Evolutionary conservation across 441 rosid genomes (phyloP).

Genomic region (Erysimum cheiri): DNA sequence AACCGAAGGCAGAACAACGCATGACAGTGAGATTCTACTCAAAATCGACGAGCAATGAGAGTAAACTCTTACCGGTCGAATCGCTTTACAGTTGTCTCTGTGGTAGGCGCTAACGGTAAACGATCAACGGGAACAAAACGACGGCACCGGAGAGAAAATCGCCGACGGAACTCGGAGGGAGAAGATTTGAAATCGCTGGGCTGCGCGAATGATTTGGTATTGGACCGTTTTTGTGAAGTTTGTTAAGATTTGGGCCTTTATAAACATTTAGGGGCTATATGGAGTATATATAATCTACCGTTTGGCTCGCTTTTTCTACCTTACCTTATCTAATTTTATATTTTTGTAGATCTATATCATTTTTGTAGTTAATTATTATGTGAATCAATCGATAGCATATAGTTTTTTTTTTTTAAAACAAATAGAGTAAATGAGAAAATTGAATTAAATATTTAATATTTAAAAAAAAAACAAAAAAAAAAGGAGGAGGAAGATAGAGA

Average conservation of each 20-base stretch:
- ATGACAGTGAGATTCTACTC: constrained; percentile 34
- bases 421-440: background rate
- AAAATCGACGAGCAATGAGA: background rate
- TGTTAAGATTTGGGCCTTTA: constrained; percentile 15
- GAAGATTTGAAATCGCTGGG: constrained; percentile 35
- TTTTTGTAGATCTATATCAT: background rate
- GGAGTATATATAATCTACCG: background rate
- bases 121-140: constrained; percentile 25
- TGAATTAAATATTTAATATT: background rate
- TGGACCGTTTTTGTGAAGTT: constrained; percentile 14
- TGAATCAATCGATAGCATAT: too few relatives aligned
- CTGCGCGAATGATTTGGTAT: constrained; percentile 2
- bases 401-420: background rate
- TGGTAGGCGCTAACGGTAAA: background rate
- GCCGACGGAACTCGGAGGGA: constrained; percentile 17
- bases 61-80: constrained; percentile 4
- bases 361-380: background rate
- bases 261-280: background rate
- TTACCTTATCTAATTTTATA: background rate
- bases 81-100: constrained; percentile 11
- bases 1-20: constrained; percentile 19
- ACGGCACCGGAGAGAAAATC: constrained; percentile 37
- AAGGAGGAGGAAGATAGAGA: constrained; percentile 22
- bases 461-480: background rate
- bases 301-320: background rate